Base-by-base conservation (phyloP, 2,329 filamentous ascomycete species). In the Xylariaceae sp. region DNA sequence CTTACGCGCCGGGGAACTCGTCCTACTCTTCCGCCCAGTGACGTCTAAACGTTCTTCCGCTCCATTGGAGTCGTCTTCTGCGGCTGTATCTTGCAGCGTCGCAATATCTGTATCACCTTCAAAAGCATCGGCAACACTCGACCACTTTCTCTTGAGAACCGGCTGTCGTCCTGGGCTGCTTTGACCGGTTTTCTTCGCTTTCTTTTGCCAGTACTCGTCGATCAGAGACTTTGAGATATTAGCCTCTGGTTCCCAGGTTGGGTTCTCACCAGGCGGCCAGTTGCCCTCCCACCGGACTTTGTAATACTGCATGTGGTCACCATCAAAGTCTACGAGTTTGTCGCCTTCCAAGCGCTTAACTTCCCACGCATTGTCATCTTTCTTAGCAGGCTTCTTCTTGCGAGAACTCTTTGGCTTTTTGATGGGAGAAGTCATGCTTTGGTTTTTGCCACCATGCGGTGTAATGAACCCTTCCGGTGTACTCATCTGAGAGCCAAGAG, bases 161-260 rank as follows among this genome's bases (percentile, higher is more conserved):
- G 48, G 39, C 2, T 44, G 44, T 12, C 7, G 45, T 3, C 42
- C 32, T 12, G 7, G 19, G 32, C 15, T 27, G 11, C 6, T 30
- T 22, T n/a, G 27, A 11, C 30, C 32, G 3, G 14, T 7, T 36
- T 51, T 64, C 2, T 40, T 46, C 11, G 57, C 56, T 43, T 68
- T 70, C 9, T 64, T 50, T 40, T 67, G 66, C 5, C 71, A 53
- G 49, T 75, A 82, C 2, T 64, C 64, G 6, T 62, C 65, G 1
- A 80, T 65, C 36, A 81, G 58, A 0, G 50, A 50, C 0, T 60
- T 48, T 0, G 75, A 63, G 2, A 83, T 71, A 45, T 81, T 79
- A 3, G 71, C 70, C 53, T 75, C 72, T 0, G 78, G 79, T 57
- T 83, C 80, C 80, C 80, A 83, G 0, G 78, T 77, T 0, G 77